These are phyloP conservation scores for Pseudonitzschia multistriata DNA, from an alignment of 108 stramenopile species.

Conservation along the genomic window DNA sequence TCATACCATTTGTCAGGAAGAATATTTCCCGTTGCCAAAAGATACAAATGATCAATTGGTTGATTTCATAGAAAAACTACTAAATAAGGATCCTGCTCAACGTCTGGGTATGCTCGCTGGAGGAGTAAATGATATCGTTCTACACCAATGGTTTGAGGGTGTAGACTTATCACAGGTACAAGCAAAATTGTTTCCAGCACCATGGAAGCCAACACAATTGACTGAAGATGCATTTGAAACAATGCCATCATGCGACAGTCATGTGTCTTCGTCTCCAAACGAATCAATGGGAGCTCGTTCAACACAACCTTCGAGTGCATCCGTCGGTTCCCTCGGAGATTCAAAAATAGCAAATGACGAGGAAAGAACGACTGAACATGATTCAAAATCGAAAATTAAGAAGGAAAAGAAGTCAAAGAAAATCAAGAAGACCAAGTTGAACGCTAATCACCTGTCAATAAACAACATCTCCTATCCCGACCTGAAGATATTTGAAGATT, in stretches of 20 bases:
- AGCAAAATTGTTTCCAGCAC: constrained; percentile 64
- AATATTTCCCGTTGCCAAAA: constrained; percentile 51
- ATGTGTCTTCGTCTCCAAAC: neutral
- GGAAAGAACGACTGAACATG: neutral
- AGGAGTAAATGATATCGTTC: constrained; percentile 58
- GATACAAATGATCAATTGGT: constrained; percentile 8
- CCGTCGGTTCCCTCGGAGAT: neutral
- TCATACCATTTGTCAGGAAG: constrained; percentile 73
- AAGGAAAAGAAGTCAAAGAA: neutral
- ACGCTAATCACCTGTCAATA: neutral
- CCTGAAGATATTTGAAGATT: neutral
- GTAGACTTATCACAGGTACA: constrained; percentile 57
- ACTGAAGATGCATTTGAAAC: neutral
- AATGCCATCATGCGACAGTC: neutral
- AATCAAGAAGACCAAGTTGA: neutral
- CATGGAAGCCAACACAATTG: constrained; percentile 70
- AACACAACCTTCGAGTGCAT: neutral
- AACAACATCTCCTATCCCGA: neutral
- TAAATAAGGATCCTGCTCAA: constrained; percentile 52
- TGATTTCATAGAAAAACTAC: constrained; percentile 52
- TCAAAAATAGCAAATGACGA: neutral
- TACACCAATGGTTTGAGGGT: constrained; percentile 67
- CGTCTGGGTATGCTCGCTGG: constrained; percentile 64
- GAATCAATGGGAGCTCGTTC: neutral
- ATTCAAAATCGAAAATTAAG: neutral